Conservation (phyloP, 306 rosid genomes). For the Gastrolobium villosum region DNA sequence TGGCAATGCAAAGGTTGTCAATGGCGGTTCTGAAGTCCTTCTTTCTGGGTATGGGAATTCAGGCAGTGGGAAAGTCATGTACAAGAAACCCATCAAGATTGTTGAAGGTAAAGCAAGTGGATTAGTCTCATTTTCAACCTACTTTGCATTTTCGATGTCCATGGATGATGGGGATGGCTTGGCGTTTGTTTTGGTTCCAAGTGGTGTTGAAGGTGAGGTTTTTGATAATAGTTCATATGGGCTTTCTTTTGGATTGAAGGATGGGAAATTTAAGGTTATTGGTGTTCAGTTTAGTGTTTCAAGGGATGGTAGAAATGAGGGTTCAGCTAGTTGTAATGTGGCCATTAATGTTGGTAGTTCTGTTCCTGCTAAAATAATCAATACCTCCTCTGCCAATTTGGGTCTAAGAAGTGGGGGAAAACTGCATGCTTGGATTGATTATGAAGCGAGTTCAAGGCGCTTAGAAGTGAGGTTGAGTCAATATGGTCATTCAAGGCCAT, state of each 20-base stretch:
- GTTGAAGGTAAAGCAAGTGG: slow-evolving; percentile 64
- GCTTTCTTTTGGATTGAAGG: slow-evolving; percentile 52
- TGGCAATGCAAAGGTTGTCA: slow-evolving; percentile 73
- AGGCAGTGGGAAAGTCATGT: slow-evolving; percentile 63
- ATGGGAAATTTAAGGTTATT: slow-evolving; percentile 51
- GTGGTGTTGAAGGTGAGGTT: slow-evolving; percentile 55
- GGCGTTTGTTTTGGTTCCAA: slow-evolving; percentile 79
- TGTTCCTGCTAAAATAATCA: slow-evolving; percentile 58
- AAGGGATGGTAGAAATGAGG: slow-evolving; percentile 49
- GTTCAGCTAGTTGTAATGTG: slow-evolving; percentile 56
- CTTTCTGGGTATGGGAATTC: slow-evolving; percentile 63
- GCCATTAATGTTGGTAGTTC: slow-evolving; percentile 69
- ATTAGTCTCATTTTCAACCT: slow-evolving; percentile 73
- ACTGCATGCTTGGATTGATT: slow-evolving; percentile 87
- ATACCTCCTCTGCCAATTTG: slow-evolving; percentile 53
- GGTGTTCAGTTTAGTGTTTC: slow-evolving; percentile 61
- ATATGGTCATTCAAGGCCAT: slow-evolving; percentile 63
- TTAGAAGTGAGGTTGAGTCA: slow-evolving; percentile 82
- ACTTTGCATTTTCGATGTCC: slow-evolving; percentile 73
- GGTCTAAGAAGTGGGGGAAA: slow-evolving; percentile 53
- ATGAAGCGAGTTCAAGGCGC: slow-evolving; percentile 68
- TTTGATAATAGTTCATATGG: slow-evolving; percentile 64
- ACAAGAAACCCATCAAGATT: slow-evolving; percentile 77
- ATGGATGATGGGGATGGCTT: slow-evolving; percentile 66
- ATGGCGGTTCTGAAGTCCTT: slow-evolving; percentile 65